Percentiles rank a stretch among this genome's conserved stretches.
Conservation (phyloP, 768 basidiomycete species). For the Serendipita sp. region DNA sequence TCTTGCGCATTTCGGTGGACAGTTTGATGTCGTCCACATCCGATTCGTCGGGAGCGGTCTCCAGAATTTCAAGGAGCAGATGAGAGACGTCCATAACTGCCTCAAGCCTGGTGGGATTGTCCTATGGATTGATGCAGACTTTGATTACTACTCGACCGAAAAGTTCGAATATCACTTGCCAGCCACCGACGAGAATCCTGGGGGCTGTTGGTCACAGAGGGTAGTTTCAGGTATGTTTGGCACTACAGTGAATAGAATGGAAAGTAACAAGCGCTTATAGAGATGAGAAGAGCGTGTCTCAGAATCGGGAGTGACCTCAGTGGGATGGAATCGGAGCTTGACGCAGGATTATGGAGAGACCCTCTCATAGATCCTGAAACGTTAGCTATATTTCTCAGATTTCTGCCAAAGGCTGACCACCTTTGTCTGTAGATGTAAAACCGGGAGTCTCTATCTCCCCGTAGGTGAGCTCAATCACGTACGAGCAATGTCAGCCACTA, state of each 20-base stretch:
- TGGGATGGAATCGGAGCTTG: not conserved
- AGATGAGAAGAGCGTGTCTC: not conserved
- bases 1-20: slow-evolving; percentile 5
- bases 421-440: not conserved
- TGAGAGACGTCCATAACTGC: not conserved
- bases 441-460: not conserved
- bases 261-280: not conserved
- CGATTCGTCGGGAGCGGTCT: slow-evolving; percentile 4
- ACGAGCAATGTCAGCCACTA: not conserved
- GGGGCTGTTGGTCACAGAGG: not conserved
- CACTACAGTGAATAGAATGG: not conserved
- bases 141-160: not conserved
- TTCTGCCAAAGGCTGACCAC: not conserved
- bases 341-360: not conserved
- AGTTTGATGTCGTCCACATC: slow-evolving; percentile 7
- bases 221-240: not conserved
- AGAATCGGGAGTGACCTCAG: not conserved
- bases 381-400: not conserved
- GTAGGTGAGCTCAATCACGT: not conserved
- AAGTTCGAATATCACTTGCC: not conserved
- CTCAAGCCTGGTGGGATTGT: slow-evolving; percentile 1
- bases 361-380: not conserved
- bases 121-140: slow-evolving; percentile 1
- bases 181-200: not conserved
- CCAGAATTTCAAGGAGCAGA: not conserved